Conservation (phyloP, 2,329 filamentous ascomycete genomes). For the Pseudodiploospora longispora region DNA sequence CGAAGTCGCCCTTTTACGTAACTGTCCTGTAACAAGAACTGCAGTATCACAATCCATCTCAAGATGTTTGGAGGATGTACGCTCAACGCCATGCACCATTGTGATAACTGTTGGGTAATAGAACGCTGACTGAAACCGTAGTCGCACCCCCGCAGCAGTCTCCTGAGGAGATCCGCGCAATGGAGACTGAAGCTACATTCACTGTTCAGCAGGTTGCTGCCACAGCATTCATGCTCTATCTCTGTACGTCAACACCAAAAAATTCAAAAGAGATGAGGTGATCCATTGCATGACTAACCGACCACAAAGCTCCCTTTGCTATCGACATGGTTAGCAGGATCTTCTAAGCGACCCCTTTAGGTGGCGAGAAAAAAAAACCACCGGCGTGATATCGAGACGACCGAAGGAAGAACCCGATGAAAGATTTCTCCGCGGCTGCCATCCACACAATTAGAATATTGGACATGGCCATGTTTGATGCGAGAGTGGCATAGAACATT, state of each 20-base stretch:
- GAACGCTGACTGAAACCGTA: conserved; percentile 25
- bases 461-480: too few species aligned
- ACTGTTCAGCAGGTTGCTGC: conserved; percentile 61
- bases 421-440: too few species aligned
- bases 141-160: conserved; percentile 62
- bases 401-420: too few species aligned
- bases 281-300: background rate
- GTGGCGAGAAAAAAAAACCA: background rate
- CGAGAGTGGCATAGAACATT: too few species aligned
- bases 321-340: conserved; percentile 43
- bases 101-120: conserved; percentile 5
- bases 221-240: conserved; percentile 61
- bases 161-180: conserved; percentile 59
- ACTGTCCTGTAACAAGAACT: conserved; percentile 3
- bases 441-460: too few species aligned
- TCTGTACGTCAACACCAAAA: conserved; percentile 51
- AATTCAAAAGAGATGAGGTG: background rate
- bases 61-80: conserved; percentile 31
- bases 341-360: conserved; percentile 22
- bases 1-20: conserved; percentile 19
- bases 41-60: background rate
- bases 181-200: conserved; percentile 59
- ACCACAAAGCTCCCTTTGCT: conserved; percentile 45
- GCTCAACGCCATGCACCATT: conserved; percentile 16
- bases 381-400: too few species aligned